Conservation (phyloP, 495 filamentous ascomycete genomes). For the Penicillium bovifimosum region DNA sequence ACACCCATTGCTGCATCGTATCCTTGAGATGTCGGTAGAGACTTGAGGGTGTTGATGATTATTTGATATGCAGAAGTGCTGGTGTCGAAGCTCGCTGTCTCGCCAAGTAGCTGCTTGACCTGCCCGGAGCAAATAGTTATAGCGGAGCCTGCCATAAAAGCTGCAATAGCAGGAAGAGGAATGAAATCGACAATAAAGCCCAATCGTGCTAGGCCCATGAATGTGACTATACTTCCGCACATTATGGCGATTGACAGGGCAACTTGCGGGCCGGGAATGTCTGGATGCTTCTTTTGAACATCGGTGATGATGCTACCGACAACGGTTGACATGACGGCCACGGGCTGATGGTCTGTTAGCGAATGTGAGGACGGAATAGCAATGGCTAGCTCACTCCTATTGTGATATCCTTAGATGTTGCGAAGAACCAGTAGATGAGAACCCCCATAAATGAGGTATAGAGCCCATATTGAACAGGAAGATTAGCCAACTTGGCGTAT, state of each 20-base stretch:
- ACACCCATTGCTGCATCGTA: conserved; percentile 83
- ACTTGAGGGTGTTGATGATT: conserved; percentile 75
- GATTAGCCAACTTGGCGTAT: conserved; percentile 75
- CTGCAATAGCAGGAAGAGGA: conserved; percentile 76
- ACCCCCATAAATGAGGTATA: conserved; percentile 98
- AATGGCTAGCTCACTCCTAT: conserved; percentile 64
- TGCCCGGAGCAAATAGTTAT: conserved; percentile 84
- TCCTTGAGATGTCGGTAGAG: conserved; percentile 57
- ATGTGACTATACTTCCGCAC: conserved; percentile 66
- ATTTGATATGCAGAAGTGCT: conserved; percentile 72
- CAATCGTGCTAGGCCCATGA: conserved; percentile 69
- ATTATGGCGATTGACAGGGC: conserved; percentile 75
- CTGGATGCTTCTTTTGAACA: conserved; percentile 48
- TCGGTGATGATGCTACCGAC: conserved; percentile 68
- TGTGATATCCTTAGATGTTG: conserved; percentile 95
- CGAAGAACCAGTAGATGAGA: conserved; percentile 92
- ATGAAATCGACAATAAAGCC: conserved; percentile 95
- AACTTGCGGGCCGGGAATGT: conserved; percentile 54
- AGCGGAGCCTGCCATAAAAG: conserved; percentile 95
- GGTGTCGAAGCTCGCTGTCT: conserved; percentile 59
- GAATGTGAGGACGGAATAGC: background rate
- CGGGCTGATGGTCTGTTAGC: conserved; percentile 51
- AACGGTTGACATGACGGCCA: conserved; percentile 87
- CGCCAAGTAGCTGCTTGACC: conserved; percentile 74
- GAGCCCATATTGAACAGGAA: conserved; percentile 74